These are phyloP conservation scores for Musa itinerans DNA, from an alignment of 176 grass and related monocot species.

Conservation along the genomic window DNA sequence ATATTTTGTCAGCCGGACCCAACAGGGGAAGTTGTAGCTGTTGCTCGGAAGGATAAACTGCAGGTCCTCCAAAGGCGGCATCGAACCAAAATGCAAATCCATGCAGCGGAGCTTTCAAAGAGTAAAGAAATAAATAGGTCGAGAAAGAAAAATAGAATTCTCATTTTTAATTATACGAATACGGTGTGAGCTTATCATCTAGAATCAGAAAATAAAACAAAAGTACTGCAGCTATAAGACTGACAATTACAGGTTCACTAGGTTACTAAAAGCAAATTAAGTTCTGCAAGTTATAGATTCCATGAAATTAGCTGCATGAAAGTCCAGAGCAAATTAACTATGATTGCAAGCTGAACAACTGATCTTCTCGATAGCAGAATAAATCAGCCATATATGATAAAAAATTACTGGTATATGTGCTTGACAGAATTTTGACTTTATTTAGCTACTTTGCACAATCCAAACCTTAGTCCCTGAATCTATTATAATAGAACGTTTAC, in stretches of 20 bases:
- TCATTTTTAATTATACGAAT: not conserved
- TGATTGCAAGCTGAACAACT: not conserved
- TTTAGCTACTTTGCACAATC: too few species aligned
- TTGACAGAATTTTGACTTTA: too few species aligned
- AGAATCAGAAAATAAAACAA: not conserved
- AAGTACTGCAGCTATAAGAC: not conserved
- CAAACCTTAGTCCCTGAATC: too few species aligned
- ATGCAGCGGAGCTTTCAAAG: constrained; percentile 68
- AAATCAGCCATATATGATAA: too few species aligned
- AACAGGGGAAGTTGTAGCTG: not conserved
- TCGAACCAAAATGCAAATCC: constrained; percentile 99
- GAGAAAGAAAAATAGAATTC: not conserved
- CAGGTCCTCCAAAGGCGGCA: constrained; percentile 73
- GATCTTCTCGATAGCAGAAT: too few species aligned
- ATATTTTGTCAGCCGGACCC: constrained; percentile 27
- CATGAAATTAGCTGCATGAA: not conserved
- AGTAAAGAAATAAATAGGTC: constrained; percentile 5
- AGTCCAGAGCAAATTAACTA: too few species aligned
- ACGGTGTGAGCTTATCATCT: not conserved
- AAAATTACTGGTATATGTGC: too few species aligned
- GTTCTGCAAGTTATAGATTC: not conserved
- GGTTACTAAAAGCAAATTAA: too few species aligned
- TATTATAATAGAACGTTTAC: too few species aligned
- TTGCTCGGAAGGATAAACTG: not conserved
- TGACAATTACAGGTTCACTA: not conserved